A percentile compares a stretch with the other conserved stretches of the same genome.
These are phyloP conservation scores for Coffea eugenioides DNA, from an alignment of 257 asterid genomes.

Conservation along the genomic window DNA sequence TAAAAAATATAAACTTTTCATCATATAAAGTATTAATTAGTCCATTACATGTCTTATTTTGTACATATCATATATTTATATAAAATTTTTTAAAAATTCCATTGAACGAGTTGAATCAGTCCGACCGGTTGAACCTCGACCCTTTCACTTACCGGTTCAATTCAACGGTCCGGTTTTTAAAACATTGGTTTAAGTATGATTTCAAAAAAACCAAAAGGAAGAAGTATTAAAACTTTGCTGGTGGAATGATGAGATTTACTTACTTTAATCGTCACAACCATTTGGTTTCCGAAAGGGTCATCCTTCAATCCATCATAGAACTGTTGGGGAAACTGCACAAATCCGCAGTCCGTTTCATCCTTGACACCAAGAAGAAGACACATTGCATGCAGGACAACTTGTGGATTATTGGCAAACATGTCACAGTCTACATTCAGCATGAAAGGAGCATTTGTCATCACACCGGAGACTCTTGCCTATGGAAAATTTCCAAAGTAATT, in stretches of 20 bases:
- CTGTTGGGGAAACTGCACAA: constrained; percentile 37
- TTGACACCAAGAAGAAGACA: constrained; percentile 31
- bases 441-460: constrained; percentile 44
- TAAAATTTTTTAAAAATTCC: too few species aligned
- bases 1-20: too few species aligned
- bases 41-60: too few species aligned
- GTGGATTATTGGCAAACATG: constrained; percentile 37
- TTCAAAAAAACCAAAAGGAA: too few species aligned
- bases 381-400: constrained; percentile 37
- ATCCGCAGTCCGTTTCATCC: constrained; percentile 28
- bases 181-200: too few species aligned
- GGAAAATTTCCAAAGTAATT: neutral
- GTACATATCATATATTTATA: too few species aligned
- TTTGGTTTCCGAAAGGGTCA: constrained; percentile 42
- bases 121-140: too few species aligned
- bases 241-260: neutral
- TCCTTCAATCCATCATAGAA: constrained; percentile 36
- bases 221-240: too few species aligned
- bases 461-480: constrained; percentile 40
- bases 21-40: too few species aligned
- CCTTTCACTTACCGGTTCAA: too few species aligned
- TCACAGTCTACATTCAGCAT: constrained; percentile 46
- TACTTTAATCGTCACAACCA: constrained; percentile 17
- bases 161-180: too few species aligned
- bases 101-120: too few species aligned